phyloP scores from a whole-genome alignment of 176 grass and related monocot genomes.

The Eleusine coracana region DNA sequence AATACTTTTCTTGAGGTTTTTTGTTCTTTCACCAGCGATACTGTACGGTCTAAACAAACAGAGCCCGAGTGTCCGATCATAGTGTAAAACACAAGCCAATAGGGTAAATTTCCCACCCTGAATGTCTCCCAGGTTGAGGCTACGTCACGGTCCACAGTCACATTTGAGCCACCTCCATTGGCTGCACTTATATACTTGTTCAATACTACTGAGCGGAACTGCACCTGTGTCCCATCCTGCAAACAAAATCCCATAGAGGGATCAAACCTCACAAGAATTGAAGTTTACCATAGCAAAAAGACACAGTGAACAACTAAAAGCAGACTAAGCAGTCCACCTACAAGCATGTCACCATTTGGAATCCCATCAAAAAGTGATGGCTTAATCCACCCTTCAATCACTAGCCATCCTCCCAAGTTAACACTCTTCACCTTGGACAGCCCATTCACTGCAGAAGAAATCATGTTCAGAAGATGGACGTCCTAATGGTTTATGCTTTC shows the following conservation, averaged over 20 bases:
- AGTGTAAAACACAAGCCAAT: slow-evolving; percentile 10
- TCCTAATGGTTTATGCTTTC: neutral
- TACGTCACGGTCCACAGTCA: slow-evolving; percentile 62
- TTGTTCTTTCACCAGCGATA: neutral
- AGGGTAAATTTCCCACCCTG: slow-evolving; percentile 49
- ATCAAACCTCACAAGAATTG: neutral
- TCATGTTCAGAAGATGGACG: neutral
- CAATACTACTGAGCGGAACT: slow-evolving; percentile 58
- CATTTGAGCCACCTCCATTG: slow-evolving; percentile 57
- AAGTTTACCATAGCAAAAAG: neutral
- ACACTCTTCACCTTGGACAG: slow-evolving; percentile 63
- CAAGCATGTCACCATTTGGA: slow-evolving; percentile 79
- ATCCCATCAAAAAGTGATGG: slow-evolving; percentile 77
- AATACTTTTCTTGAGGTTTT: neutral
- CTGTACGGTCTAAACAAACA: slow-evolving; percentile 11
- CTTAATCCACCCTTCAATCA: slow-evolving; percentile 81
- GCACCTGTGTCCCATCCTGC: slow-evolving; percentile 75
- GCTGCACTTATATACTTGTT: slow-evolving; percentile 60
- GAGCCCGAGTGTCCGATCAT: neutral
- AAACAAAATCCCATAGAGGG: slow-evolving; percentile 12
- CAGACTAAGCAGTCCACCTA: slow-evolving; percentile 34
- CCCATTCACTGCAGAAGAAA: slow-evolving; percentile 51
- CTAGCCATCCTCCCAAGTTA: slow-evolving; percentile 81
- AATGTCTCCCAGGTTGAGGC: slow-evolving; percentile 78
- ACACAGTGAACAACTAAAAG: slow-evolving; percentile 4